A percentile compares a stretch with the other conserved stretches of the same genome.
These are phyloP conservation scores for Magnolia sinica DNA, from an alignment of 164 flowering plant species.

Conservation along the genomic window DNA sequence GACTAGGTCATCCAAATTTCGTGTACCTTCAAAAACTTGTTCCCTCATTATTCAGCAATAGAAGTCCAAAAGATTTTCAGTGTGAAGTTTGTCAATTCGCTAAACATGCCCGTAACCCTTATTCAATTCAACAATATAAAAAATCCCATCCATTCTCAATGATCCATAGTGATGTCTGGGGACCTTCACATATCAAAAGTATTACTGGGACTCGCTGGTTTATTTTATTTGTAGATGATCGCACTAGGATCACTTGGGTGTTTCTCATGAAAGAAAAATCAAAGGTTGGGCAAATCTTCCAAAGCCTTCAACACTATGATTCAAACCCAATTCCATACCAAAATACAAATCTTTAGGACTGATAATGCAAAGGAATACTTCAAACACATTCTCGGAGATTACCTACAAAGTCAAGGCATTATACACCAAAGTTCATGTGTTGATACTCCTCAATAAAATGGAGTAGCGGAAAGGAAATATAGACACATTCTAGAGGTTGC, in stretches of 20 bases:
- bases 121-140: background rate
- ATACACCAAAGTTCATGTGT: background rate
- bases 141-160: background rate
- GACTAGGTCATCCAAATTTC: background rate
- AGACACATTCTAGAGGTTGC: too few species aligned
- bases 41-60: background rate
- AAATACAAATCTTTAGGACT: background rate
- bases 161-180: slow-evolving; percentile 1
- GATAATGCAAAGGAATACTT: slow-evolving; percentile 3
- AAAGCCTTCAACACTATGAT: background rate
- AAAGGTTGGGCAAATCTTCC: too few species aligned
- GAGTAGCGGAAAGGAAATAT: too few species aligned
- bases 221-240: too few species aligned
- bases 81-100: background rate
- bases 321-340: background rate
- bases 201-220: too few species aligned
- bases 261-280: too few species aligned
- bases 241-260: too few species aligned
- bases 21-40: background rate
- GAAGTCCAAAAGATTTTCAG: background rate
- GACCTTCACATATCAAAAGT: background rate
- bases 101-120: background rate
- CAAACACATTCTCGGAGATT: background rate
- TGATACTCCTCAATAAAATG: too few species aligned
- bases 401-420: background rate